These are phyloP conservation scores for Phytophthora vignae DNA, from an alignment of 352 stramenopile species.

Conservation along the genomic window DNA sequence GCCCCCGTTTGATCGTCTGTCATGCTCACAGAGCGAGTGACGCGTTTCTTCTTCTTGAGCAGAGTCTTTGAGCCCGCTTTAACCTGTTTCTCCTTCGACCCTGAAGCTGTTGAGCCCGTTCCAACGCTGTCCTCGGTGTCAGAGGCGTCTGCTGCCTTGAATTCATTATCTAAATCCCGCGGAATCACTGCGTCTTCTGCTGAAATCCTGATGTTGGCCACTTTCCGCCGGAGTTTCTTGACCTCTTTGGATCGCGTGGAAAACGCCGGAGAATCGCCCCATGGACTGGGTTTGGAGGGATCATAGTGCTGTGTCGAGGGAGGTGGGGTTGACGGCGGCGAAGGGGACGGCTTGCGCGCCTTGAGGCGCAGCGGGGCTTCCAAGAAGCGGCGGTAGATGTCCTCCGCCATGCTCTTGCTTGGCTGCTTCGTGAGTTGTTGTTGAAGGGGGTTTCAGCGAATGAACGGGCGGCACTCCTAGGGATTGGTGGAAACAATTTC, in stretches of 20 bases:
- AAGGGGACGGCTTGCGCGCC: constrained; percentile 12
- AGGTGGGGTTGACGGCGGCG: constrained; percentile 6
- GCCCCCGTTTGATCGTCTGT: constrained; percentile 40
- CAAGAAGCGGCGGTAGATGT: constrained; percentile 59
- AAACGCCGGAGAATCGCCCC: constrained; percentile 17
- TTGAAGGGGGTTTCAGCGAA: constrained; percentile 6
- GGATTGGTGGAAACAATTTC: background rate
- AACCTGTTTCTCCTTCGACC: background rate
- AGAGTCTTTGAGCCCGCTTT: background rate
- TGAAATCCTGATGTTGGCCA: constrained; percentile 33
- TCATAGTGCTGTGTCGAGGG: constrained; percentile 19
- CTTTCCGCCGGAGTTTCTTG: constrained; percentile 32
- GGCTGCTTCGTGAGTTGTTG: background rate
- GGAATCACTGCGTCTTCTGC: background rate
- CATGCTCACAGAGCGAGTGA: constrained; percentile 40
- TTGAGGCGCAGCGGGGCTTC: constrained; percentile 57
- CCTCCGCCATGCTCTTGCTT: constrained; percentile 33
- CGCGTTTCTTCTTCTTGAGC: constrained; percentile 51
- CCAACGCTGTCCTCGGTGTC: constrained; percentile 11
- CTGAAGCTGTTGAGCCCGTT: constrained; percentile 4
- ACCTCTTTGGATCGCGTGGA: constrained; percentile 36
- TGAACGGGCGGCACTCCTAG: background rate
- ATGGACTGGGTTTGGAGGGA: constrained; percentile 2
- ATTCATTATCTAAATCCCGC: background rate
- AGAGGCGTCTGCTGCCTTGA: background rate